Evolutionary conservation across 768 basidiomycete genomes (phyloP), one percentile per base, ranked within the genome.

Genomic region (Scleroderma citrinum): DNA sequence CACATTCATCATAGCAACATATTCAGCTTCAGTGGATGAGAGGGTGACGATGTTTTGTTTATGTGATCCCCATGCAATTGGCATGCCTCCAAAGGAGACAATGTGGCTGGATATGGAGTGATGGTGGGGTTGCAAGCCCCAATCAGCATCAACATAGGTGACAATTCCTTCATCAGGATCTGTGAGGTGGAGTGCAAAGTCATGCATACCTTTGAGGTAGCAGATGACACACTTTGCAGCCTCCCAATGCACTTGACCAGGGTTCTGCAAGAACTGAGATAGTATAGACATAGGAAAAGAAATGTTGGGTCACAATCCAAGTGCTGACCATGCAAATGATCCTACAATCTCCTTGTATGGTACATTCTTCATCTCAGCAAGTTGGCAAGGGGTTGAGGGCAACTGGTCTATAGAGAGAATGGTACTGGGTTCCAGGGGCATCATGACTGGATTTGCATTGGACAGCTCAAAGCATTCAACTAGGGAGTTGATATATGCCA

Each of bases 261-360:
- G 65, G 14, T 57, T 53, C 13, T 55, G 55, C 2, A 58, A 31
- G 46, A 53, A 66, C 29, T 62, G 63, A 2, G 59, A 52, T 1
- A 66, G 54, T 5, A 48, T 55, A 2, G 46, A 54, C 4, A 61
- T 49, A 5, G 67, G 48, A 47, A 58, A 69, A 5, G 59, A 42
- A 23, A 67, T 65, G 43, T 70, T 61, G 6, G 69, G 65, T 21
- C 58, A 49, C 2, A 60, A 67, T 8, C 53, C 54, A 7, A 60
- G 48, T 2, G 58, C 48, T 16, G 58, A 40, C 45, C 68, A 71
- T 45, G 68, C 59, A 19, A 71, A 50, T 0, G 57, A 61, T 0
- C 68, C 65, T 5, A 72, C 54, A 13, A 54, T 45, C 34, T 63
- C 46, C 3, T 51, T 48, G 39, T 70, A 71, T 3, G 35, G 55